Evolutionary conservation across 176 grass and related monocot species (phyloP).

Genomic region (Hyparrhenia diplandra): DNA sequence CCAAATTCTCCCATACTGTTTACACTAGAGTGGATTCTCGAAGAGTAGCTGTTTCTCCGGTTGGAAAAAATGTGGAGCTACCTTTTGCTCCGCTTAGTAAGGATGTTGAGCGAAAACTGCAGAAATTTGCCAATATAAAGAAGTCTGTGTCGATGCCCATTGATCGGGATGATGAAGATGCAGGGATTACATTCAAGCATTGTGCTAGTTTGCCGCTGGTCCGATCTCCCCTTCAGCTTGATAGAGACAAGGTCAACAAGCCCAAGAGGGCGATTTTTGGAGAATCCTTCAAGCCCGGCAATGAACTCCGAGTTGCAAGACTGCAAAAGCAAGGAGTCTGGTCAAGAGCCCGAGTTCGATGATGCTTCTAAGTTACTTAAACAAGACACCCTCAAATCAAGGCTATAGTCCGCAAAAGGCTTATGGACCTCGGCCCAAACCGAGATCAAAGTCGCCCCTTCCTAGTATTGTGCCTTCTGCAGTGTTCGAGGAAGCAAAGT

Average conservation of each 20-base stretch:
- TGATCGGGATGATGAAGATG: constrained; percentile 25
- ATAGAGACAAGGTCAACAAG: constrained; percentile 8
- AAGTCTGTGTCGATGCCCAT: constrained; percentile 36
- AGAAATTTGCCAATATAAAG: background rate
- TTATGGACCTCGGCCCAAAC: constrained; percentile 8
- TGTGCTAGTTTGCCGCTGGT: constrained; percentile 25
- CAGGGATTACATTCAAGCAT: constrained; percentile 20
- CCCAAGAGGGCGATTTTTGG: background rate
- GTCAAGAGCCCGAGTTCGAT: constrained; percentile 43
- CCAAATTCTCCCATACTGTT: constrained; percentile 49
- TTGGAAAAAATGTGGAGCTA: constrained; percentile 23
- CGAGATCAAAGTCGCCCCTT: constrained; percentile 53
- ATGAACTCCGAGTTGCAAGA: background rate
- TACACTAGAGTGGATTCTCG: constrained; percentile 27
- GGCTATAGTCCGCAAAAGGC: constrained; percentile 7
- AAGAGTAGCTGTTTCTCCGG: background rate
- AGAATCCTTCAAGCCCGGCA: constrained; percentile 17
- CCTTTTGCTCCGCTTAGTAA: constrained; percentile 9
- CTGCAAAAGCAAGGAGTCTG: constrained; percentile 28
- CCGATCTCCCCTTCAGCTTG: background rate
- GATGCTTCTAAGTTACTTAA: constrained; percentile 45
- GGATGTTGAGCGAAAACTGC: constrained; percentile 35
- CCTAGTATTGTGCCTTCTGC: constrained; percentile 26
- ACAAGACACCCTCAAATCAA: constrained; percentile 19
- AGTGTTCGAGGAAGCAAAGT: constrained; percentile 52